A percentile compares a stretch with the other conserved stretches of the same genome.
These are phyloP conservation scores for Monosporascus sp. DNA, from an alignment of 2,329 filamentous ascomycete species.

Conservation along the genomic window DNA sequence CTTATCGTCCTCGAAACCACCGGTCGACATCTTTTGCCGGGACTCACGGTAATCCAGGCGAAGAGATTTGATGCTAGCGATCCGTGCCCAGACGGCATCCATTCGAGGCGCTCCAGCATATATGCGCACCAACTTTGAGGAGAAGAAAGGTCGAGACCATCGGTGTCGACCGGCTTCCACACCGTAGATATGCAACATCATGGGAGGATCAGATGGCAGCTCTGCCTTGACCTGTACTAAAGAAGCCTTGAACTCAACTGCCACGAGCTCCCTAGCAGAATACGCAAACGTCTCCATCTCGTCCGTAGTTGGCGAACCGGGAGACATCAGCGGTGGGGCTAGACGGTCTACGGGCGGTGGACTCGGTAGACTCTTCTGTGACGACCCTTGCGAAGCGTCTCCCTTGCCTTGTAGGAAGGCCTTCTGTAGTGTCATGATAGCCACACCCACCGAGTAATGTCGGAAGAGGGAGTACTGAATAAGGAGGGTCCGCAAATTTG, in stretches of 20 bases:
- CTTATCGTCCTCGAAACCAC: slow-evolving; percentile 62
- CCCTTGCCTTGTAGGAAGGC: slow-evolving; percentile 55
- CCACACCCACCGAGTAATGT: slow-evolving; percentile 84
- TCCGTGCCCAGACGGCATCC: slow-evolving; percentile 75
- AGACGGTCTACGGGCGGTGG: slow-evolving; percentile 25
- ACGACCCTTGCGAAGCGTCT: slow-evolving; percentile 26
- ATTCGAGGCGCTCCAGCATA: slow-evolving; percentile 85
- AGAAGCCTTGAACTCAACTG: slow-evolving; percentile 74
- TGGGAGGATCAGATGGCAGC: slow-evolving; percentile 80
- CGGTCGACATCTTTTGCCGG: slow-evolving; percentile 58
- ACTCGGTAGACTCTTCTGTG: slow-evolving; percentile 21
- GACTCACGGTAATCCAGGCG: slow-evolving; percentile 76
- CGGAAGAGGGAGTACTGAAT: slow-evolving; percentile 90
- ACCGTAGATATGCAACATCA: slow-evolving; percentile 85
- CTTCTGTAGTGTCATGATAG: slow-evolving; percentile 66
- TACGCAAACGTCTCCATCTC: slow-evolving; percentile 29
- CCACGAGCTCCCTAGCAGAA: slow-evolving; percentile 59
- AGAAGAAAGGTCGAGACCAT: slow-evolving; percentile 78
- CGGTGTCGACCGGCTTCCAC: slow-evolving; percentile 79
- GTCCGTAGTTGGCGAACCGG: slow-evolving; percentile 23
- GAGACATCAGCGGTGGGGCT: slow-evolving; percentile 31
- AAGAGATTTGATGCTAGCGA: slow-evolving; percentile 76
- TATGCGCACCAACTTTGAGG: slow-evolving; percentile 71
- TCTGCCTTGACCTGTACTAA: slow-evolving; percentile 84
- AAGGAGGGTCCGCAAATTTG: slow-evolving; percentile 70